A percentile compares a stretch with the other conserved stretches of the same genome.
Evolutionary conservation across 2,329 filamentous ascomycete genomes (phyloP).

Genomic region (Magnaporthiopsis incrustans): DNA sequence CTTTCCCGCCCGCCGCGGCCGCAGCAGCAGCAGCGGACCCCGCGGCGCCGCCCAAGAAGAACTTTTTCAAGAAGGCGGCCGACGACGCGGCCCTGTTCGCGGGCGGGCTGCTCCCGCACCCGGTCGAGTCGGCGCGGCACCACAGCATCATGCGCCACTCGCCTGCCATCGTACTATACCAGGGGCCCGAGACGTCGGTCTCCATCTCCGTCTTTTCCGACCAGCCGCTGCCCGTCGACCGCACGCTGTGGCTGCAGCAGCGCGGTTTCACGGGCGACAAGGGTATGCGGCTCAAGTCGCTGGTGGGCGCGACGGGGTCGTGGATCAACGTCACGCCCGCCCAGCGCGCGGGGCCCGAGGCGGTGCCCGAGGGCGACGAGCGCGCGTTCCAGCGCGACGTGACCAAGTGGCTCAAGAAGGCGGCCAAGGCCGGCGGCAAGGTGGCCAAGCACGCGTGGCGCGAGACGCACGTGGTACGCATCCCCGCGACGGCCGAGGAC

Average conservation of each 20-base stretch:
- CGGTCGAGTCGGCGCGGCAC: conserved; percentile 57
- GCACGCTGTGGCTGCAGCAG: conserved; percentile 59
- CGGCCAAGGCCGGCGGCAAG: conserved; percentile 33
- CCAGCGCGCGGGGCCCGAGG: conserved; percentile 33
- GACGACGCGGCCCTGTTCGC: conserved; percentile 58
- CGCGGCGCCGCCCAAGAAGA: conserved; percentile 5
- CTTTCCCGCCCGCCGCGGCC: background rate
- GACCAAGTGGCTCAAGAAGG: conserved; percentile 52
- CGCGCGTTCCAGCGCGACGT: conserved; percentile 62
- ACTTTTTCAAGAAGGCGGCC: conserved; percentile 39
- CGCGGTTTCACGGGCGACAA: conserved; percentile 61
- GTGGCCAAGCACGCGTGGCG: conserved; percentile 41
- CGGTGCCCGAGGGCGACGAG: conserved; percentile 50
- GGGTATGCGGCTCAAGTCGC: conserved; percentile 57
- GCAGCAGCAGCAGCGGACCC: background rate
- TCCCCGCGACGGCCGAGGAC: conserved; percentile 54
- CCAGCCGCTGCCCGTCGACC: conserved; percentile 43
- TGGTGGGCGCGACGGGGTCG: conserved; percentile 48
- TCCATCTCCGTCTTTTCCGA: conserved; percentile 58
- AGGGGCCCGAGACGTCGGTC: conserved; percentile 55
- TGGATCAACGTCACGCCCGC: conserved; percentile 65
- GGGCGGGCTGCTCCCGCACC: conserved; percentile 54
- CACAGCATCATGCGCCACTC: conserved; percentile 61
- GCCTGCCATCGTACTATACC: conserved; percentile 55
- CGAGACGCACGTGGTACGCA: conserved; percentile 57